A percentile compares a stretch with the other conserved stretches of the same genome.
Evolutionary conservation across 768 basidiomycete genomes (phyloP).

Genomic region (Leccinum olivaceopallidum): DNA sequence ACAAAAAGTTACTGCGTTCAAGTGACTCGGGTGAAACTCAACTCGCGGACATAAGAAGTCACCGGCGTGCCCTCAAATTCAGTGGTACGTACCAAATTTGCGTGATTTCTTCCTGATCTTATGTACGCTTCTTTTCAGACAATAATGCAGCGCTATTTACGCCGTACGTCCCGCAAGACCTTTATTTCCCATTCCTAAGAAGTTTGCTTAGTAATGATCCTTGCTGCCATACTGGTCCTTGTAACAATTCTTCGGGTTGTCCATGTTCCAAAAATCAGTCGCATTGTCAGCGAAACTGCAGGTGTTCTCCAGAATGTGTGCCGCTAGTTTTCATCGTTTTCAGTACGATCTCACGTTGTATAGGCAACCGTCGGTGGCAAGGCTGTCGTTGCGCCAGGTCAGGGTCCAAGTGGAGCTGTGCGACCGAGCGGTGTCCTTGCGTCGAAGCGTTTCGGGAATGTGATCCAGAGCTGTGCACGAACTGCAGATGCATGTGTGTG

Average conservation of each 20-base stretch:
- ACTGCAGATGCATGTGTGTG: constrained; percentile 51
- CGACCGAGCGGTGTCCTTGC: constrained; percentile 54
- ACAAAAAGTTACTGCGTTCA: constrained; percentile 16
- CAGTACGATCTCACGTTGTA: neutral
- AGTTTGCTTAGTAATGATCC: constrained; percentile 41
- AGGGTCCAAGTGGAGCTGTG: constrained; percentile 32
- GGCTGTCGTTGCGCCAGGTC: constrained; percentile 53
- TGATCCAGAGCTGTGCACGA: constrained; percentile 61
- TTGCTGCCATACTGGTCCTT: constrained; percentile 60
- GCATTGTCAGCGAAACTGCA: constrained; percentile 58
- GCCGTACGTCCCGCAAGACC: constrained; percentile 21
- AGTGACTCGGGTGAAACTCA: neutral
- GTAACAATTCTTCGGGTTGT: constrained; percentile 43
- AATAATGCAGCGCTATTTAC: constrained; percentile 17
- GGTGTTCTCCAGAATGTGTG: constrained; percentile 53
- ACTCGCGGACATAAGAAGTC: constrained; percentile 4
- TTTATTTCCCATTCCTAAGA: neutral
- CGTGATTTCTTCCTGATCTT: constrained; percentile 2
- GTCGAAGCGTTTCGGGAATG: constrained; percentile 55
- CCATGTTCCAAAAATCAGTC: constrained; percentile 49
- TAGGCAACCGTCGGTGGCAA: constrained; percentile 55
- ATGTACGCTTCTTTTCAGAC: constrained; percentile 19
- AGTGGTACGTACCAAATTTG: constrained; percentile 17
- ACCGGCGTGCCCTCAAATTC: constrained; percentile 17
- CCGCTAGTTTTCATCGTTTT: neutral